Base-by-base conservation (phyloP, 768 basidiomycete genomes). In the Symmetrospora coprosmae region DNA sequence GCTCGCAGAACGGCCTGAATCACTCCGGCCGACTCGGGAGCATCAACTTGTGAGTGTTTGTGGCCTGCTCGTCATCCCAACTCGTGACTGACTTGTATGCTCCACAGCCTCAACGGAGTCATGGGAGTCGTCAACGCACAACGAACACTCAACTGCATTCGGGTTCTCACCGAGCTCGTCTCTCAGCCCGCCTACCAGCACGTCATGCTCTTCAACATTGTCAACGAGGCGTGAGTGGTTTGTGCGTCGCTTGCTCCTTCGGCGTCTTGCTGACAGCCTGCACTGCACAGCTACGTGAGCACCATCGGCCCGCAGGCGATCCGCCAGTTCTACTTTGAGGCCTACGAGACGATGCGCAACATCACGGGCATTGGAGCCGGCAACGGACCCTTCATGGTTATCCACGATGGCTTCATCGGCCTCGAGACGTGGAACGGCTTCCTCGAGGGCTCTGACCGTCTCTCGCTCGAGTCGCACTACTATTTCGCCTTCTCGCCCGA, bases 121-220 rank as follows among this genome's bases (percentile, higher is more conserved):
- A 97, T 96, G 94, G 94, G 94, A 55, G 77, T 85, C 43, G 87
- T 87, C 60, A 99, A 97, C 64, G 90, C 88, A 19, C 85, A 96
- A 71, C 82, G 92, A 14, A 78, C 85, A 13, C 78, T 97, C 60
- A 84, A 90, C 72, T 83, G 86, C 67, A 87, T 97, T 65, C 82
- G 90, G 25, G 82, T 88, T 60, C 69, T 91, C 51, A 82, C 86
- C 52, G 89, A 90, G 74, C 96, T 96, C 74, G 88, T 97, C 69
- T 82, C 82, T 23, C 87, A 88, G 69, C 84, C 85, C 3, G 78
- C 89, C 66, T 91, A 91, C 73, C 78, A 75, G 63, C 85, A 92
- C 43, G 81, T 92, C 23, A 76, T 80, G 25, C 83, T 91, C 74
- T 87, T 97, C 65, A 85, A 86, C 35, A 78, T 92, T 66, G 79